A percentile compares a stretch with the other conserved stretches of the same genome.
Evolutionary conservation across 2,329 filamentous ascomycete genomes (phyloP).

Genomic region (Xylaria sp.): DNA sequence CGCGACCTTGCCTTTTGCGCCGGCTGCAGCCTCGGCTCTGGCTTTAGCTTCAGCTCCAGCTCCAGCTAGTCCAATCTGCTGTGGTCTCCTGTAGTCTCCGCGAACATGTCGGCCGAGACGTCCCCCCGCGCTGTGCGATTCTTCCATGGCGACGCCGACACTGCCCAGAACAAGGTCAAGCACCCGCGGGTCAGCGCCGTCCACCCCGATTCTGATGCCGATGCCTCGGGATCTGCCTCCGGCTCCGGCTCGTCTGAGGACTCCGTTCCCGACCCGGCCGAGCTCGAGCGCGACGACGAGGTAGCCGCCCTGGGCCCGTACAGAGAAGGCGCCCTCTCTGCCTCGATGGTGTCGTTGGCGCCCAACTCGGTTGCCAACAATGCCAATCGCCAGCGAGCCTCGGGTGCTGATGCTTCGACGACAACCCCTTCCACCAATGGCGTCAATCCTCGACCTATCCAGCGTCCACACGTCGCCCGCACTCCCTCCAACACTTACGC

Average conservation of each 20-base stretch:
- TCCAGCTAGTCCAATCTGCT: slow-evolving; percentile 29
- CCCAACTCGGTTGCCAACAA: slow-evolving; percentile 58
- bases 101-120: slow-evolving; percentile 55
- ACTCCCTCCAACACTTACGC: slow-evolving; percentile 86
- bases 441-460: slow-evolving; percentile 64
- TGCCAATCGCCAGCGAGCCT: slow-evolving; percentile 54
- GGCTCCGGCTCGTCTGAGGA: slow-evolving; percentile 59
- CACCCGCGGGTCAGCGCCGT: slow-evolving; percentile 53
- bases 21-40: slow-evolving; percentile 30
- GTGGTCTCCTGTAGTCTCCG: slow-evolving; percentile 1
- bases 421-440: slow-evolving; percentile 47
- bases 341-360: slow-evolving; percentile 58
- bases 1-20: slow-evolving; percentile 43
- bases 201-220: slow-evolving; percentile 58
- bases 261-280: slow-evolving; percentile 58
- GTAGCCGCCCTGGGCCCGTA: slow-evolving; percentile 59
- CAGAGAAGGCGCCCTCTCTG: slow-evolving; percentile 55
- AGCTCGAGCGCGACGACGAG: slow-evolving; percentile 62
- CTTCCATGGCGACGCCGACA: slow-evolving; percentile 61
- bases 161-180: slow-evolving; percentile 57
- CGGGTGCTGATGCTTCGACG: slow-evolving; percentile 44
- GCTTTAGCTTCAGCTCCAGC: slow-evolving; percentile 38
- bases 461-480: slow-evolving; percentile 75
- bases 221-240: slow-evolving; percentile 50
- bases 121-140: slow-evolving; percentile 69